These are phyloP conservation scores for Cucurbitaria berberidis DNA, from an alignment of 2,329 filamentous ascomycete genomes.

Conservation along the genomic window DNA sequence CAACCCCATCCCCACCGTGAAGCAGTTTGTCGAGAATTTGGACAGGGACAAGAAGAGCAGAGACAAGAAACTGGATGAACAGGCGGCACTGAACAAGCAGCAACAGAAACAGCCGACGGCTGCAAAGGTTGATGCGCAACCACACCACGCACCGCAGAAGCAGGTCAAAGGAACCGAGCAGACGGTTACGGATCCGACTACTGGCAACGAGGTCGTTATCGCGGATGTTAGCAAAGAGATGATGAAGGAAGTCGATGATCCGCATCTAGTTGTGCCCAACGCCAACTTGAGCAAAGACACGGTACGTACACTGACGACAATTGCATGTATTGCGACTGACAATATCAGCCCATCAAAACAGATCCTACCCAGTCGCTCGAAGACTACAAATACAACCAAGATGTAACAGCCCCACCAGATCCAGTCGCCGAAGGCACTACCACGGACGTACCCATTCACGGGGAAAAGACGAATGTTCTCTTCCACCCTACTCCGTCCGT, in stretches of 20 bases:
- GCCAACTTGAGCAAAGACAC: constrained; percentile 81
- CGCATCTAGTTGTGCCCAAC: constrained; percentile 82
- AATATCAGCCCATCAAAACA: constrained; percentile 65
- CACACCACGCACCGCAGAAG: constrained; percentile 56
- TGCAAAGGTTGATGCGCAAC: constrained; percentile 30
- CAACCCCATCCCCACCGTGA: constrained; percentile 87
- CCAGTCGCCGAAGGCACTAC: constrained; percentile 82
- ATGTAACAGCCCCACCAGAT: constrained; percentile 88
- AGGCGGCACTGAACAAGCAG: constrained; percentile 37
- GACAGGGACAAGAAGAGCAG: constrained; percentile 79
- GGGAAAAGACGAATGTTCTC: constrained; percentile 94
- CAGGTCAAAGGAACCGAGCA: constrained; percentile 58
- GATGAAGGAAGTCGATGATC: constrained; percentile 73
- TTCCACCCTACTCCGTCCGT: constrained; percentile 94
- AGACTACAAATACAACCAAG: constrained; percentile 85
- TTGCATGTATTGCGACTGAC: constrained; percentile 11
- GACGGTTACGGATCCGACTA: constrained; percentile 83
- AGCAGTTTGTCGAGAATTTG: constrained; percentile 79
- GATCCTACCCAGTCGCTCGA: constrained; percentile 72
- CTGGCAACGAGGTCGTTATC: constrained; percentile 83
- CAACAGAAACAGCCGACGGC: constrained; percentile 54
- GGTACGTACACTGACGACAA: constrained; percentile 44
- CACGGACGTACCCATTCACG: constrained; percentile 92
- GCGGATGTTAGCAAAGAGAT: constrained; percentile 77
- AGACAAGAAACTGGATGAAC: constrained; percentile 72